Evolutionary conservation across 371 early-diverging fungal genomes (phyloP).

Genomic region (Blastocladiella emersonii): DNA sequence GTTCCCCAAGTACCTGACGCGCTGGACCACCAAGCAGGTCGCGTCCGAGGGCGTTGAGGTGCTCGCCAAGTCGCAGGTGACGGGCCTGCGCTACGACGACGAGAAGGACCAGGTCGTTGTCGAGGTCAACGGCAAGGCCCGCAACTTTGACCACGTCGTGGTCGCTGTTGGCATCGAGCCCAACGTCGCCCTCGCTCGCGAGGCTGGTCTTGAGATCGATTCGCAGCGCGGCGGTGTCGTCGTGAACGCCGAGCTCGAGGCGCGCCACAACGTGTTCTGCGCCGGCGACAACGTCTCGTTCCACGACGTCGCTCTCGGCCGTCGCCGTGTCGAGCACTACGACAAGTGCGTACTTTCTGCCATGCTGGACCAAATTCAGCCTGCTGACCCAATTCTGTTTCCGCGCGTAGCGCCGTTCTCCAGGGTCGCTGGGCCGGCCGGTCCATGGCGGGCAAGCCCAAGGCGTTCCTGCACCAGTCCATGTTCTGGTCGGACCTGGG

Average conservation of each 20-base stretch:
- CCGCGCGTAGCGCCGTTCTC: slow-evolving; percentile 35
- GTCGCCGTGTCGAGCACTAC: slow-evolving; percentile 62
- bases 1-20: slow-evolving; percentile 35
- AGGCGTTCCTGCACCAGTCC: slow-evolving; percentile 54
- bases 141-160: slow-evolving; percentile 50
- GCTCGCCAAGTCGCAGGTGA: slow-evolving; percentile 29
- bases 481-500: slow-evolving; percentile 72
- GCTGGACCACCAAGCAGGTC: slow-evolving; percentile 51
- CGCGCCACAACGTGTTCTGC: slow-evolving; percentile 51
- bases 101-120: slow-evolving; percentile 13
- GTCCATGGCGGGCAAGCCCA: slow-evolving; percentile 49
- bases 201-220: slow-evolving; percentile 59
- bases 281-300: slow-evolving; percentile 62
- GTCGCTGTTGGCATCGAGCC: slow-evolving; percentile 59
- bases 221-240: slow-evolving; percentile 48
- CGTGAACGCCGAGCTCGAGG: slow-evolving; percentile 62
- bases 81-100: slow-evolving; percentile 17
- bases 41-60: slow-evolving; percentile 47
- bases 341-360: slow-evolving; percentile 14
- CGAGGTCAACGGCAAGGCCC: slow-evolving; percentile 26
- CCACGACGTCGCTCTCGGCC: slow-evolving; percentile 58
- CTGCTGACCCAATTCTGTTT: neutral
- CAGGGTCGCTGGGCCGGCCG: slow-evolving; percentile 55
- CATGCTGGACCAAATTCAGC: neutral
- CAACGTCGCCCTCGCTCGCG: slow-evolving; percentile 44